phyloP scores from a whole-genome alignment of 306 rosid genomes.

The Hippophae rhamnoides region DNA sequence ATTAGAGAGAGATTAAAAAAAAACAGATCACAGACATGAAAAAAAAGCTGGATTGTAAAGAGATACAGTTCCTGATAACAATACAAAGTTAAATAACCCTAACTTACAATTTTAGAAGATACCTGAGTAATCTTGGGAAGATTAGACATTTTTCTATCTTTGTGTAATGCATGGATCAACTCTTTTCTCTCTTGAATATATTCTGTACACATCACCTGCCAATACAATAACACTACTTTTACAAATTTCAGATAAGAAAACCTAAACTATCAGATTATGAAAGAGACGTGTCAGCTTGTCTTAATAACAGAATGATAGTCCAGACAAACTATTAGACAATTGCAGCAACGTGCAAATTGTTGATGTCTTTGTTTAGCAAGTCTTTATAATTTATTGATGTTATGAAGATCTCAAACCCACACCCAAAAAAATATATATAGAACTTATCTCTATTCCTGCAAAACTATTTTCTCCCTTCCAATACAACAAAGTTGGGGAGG shows the following conservation, averaged over 20 bases:
- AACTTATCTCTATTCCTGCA: too few species aligned
- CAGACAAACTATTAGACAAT: too few species aligned
- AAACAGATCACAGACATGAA: background rate
- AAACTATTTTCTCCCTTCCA: too few species aligned
- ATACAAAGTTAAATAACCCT: background rate
- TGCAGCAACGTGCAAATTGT: too few species aligned
- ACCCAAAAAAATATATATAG: too few species aligned
- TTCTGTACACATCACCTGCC: constrained; percentile 68
- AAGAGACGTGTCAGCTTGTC: background rate
- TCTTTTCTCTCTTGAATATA: constrained; percentile 56
- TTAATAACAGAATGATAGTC: background rate
- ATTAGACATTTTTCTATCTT: constrained; percentile 51
- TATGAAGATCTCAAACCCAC: too few species aligned
- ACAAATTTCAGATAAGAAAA: constrained; percentile 3
- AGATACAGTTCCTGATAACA: background rate
- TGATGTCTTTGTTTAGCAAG: too few species aligned
- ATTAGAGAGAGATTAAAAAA: background rate
- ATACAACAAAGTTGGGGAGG: too few species aligned
- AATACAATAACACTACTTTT: constrained; percentile 21
- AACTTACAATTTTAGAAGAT: background rate
- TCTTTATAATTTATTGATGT: too few species aligned
- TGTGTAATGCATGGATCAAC: constrained; percentile 46
- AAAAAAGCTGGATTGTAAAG: background rate
- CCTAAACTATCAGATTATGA: background rate
- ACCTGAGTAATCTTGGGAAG: constrained; percentile 87